Evolutionary conservation across 2,329 filamentous ascomycete genomes (phyloP), one percentile per base, ranked within the genome.

Genomic region (Cercospora zeae-maydis): DNA sequence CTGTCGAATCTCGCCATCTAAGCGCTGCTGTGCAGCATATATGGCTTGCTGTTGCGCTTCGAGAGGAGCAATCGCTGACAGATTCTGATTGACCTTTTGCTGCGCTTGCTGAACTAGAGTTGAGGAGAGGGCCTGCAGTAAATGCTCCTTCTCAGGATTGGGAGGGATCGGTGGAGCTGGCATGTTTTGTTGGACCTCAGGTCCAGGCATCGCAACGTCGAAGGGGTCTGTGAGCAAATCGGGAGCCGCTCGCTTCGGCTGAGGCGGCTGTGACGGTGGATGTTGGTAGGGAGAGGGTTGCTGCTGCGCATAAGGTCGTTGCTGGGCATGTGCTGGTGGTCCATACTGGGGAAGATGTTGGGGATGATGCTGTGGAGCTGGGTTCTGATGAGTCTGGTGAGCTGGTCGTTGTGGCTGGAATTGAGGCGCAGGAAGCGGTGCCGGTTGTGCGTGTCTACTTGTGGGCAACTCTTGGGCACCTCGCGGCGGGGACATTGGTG

Each of bases 81-180:
- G 83, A 69, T 93, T 93, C 72, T 95, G 90, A 27, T 84, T 78
- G 52, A 89, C 84, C 58, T 87, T 88, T 53, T 84, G 83, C 65
- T 87, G 86, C 14, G 93, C 87, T 66, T 90, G 87, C 39, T 84
- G 79, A 59, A 87, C 82, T 2, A 98, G 80, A 0, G 87, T 85
- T 61, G 84, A 81, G 36, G 88, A 92, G 31, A 98, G 84, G 49
- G 92, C 89, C 58, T 84, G 84, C 2, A 96, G 83, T 14, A 98
- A 84, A 19, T 90, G 88, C 75, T 98, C 92, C 75, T 96, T 97
- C 77, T 98, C 92, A 0, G 95, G 95, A 72, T 99, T 99, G 0
- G 92, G 93, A 0, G 95, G 93, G 33, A 97, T 92, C 0, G 93
- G 93, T 0, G 95, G 93, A 0, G 92, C 86, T 5, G 88, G 83